Base-by-base conservation (phyloP, 768 basidiomycete species). In the Tulasnella sp. region DNA sequence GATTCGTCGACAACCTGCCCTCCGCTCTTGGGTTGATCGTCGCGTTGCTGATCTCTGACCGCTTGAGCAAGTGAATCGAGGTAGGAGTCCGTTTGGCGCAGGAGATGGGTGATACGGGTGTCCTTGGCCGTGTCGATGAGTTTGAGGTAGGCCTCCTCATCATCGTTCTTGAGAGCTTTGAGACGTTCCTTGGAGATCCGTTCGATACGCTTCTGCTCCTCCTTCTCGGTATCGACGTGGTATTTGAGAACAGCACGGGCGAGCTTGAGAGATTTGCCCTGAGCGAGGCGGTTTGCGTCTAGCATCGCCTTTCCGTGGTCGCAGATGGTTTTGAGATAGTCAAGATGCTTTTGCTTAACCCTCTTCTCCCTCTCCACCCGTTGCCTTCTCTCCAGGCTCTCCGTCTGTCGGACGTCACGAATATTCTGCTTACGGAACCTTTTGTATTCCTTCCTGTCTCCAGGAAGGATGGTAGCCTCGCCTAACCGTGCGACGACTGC, bases 81-180 rank as follows among this genome's bases (percentile, higher is more conserved):
- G 86, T 96, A 99, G 0, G 91, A 83, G 83, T 99, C 97, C 12
- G 98, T 99, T 86, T 99, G 97, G 71, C 93, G 89, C 79, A 99
- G 88, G 38, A 99, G 88, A 86, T 99, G 98, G 0, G 97, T 98
- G 86, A 99, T 98, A 86, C 98, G 93, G 14, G 97, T 98, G 83
- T 99, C 98, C 85, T 99, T 99, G 79, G 97, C 97, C 24, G 97
- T 98, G 85, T 99, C 98, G 83, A 99, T 95, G 83, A 99, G 93
- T 84, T 96, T 96, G 91, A 98, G 93, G 86, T 99, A 99, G n/a
- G 95, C 97, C 86, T 98, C 98, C 87, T 99, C 98, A 87, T 99
- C 97, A 84, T 99, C 97, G 39, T 94, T 94, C 86, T 97, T 96
- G 82, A 99, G 91, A 10, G 97, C 98, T 87, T 94, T 96, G 81